Evolutionary conservation across 768 basidiomycete genomes (phyloP).

Genomic region (Pleurotus ostreatus): DNA sequence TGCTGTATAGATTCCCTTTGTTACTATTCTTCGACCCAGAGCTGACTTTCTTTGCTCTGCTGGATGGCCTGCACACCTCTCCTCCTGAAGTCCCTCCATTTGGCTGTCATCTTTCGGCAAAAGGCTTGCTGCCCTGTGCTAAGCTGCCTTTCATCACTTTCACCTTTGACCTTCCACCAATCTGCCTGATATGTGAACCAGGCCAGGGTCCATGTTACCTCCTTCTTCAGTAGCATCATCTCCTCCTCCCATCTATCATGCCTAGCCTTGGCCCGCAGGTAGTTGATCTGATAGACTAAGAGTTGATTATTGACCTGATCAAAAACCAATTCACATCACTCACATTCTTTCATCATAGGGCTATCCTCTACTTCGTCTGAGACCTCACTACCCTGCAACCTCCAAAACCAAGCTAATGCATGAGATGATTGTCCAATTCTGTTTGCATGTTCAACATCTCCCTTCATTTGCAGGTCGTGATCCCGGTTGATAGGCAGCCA

Average conservation of each 20-base stretch:
- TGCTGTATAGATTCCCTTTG: too few relatives aligned
- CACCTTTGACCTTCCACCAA: neutral
- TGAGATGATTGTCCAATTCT: slow-evolving; percentile 1
- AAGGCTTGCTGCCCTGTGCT: neutral
- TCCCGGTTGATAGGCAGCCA: neutral
- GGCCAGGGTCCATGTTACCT: slow-evolving; percentile 16
- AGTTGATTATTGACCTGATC: neutral
- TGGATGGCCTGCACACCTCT: too few relatives aligned
- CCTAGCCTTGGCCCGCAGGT: slow-evolving; percentile 14
- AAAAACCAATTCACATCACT: neutral
- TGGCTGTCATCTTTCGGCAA: neutral
- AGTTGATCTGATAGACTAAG: slow-evolving; percentile 11
- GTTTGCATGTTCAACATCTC: slow-evolving; percentile 4
- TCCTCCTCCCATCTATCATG: slow-evolving; percentile 17
- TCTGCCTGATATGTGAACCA: neutral
- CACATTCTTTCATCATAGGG: slow-evolving; percentile 7
- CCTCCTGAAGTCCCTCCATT: neutral
- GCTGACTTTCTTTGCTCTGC: too few relatives aligned
- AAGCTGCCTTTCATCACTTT: neutral
- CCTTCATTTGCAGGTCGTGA: slow-evolving; percentile 2
- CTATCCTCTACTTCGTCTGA: neutral
- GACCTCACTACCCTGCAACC: neutral
- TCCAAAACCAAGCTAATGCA: slow-evolving; percentile 10
- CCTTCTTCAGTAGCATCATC: slow-evolving; percentile 10
- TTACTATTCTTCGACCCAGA: too few relatives aligned